Base-by-base conservation (phyloP, 75 land plant genomes). In the Larix kaempferi region DNA sequence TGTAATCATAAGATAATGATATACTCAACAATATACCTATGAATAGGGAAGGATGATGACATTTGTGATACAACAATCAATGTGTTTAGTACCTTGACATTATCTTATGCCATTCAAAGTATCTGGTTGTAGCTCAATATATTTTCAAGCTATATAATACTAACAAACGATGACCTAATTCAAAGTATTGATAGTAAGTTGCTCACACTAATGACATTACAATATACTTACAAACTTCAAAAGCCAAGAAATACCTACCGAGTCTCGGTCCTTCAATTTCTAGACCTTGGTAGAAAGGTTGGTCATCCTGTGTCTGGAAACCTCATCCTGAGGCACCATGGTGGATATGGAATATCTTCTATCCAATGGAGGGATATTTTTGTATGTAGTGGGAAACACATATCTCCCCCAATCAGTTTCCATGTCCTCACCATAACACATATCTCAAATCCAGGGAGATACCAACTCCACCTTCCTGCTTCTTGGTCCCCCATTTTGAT, bases 391-490 rank as follows among this genome's bases (percentile, higher is more conserved):
- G n/a, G 74, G 59, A 0, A 58, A 5, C 6, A 17, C 59, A 19
- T 1, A n/a, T 58, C 11, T 58, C 1, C 59, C 52, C 59, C 59
- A 58, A 5, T 58, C 59, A 21, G 19, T 58, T 11, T 58, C 59
- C 29, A 37, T 19, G 69, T 84, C 79, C 11, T 81, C 78, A 0
- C 58, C 82, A 8, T 56, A 56, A 5, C 77, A 82, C 14, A 78
- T 29, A n/a, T 79, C 77, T 87, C 84, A 57, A 89, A 89, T 7
- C 87, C 89, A 13, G 82, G 67, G n/a, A 87, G 79, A 60, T 86
- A 87, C 89, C 88, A 87, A 58, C 78, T 81, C 91, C 91, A 89
- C 57, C 87, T 79, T 19, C 59, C 21, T 14, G 21, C 4, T 19
- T 21, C 59, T 57, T 21, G 11, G 21, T 57, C 59, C 21, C 21